phyloP scores from a whole-genome alignment of 148 eudicot genomes.

The Chenopodium album region DNA sequence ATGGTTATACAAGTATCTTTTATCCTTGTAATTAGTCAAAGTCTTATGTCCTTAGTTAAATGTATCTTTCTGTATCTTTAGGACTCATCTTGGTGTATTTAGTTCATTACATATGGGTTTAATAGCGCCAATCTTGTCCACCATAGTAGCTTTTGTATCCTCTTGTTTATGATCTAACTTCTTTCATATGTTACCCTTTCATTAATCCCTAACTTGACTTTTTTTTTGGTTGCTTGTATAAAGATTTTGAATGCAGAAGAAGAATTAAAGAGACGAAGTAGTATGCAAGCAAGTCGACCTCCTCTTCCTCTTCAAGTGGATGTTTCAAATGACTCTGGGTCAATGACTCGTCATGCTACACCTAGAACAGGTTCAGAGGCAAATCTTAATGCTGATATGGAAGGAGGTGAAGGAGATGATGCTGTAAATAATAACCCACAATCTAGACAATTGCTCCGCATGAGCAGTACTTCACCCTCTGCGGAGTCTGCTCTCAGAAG shows the following conservation, averaged over 20 bases:
- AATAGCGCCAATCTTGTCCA: not conserved
- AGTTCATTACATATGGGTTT: not conserved
- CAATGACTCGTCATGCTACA: constrained; percentile 65
- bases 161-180: not conserved
- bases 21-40: not conserved
- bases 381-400: constrained; percentile 47
- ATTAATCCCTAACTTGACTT: constrained; percentile 7
- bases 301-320: constrained; percentile 77
- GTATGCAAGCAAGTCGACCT: constrained; percentile 52
- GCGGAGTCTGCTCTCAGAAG: constrained; percentile 81
- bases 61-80: not conserved
- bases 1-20: not conserved
- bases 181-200: not conserved
- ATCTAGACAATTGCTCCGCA: constrained; percentile 55
- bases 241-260: constrained; percentile 95
- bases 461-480: constrained; percentile 84
- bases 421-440: constrained; percentile 47
- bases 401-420: constrained; percentile 64
- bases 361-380: constrained; percentile 77
- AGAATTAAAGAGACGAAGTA: constrained; percentile 74
- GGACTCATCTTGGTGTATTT: not conserved
- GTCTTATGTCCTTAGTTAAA: not conserved
- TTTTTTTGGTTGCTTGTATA: constrained; percentile 21
- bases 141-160: not conserved
- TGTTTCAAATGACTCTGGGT: constrained; percentile 74